Conservation (phyloP, 768 basidiomycete species). For the Sarcodon sp. region DNA sequence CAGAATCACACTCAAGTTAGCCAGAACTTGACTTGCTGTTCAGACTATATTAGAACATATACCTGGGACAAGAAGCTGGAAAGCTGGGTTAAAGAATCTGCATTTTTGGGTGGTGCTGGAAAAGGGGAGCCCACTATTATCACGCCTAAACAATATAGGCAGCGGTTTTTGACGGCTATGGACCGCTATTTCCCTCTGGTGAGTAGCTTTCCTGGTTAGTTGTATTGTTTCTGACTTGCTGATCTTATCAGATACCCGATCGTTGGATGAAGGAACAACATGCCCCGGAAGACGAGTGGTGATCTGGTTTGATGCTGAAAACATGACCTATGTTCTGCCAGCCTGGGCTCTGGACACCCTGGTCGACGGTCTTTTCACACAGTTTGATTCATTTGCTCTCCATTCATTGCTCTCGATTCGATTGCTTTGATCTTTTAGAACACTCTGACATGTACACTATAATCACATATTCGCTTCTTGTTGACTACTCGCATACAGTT, state of each 20-base stretch:
- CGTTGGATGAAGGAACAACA: conserved; percentile 87
- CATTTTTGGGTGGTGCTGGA: conserved; percentile 72
- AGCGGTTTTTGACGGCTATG: conserved; percentile 79
- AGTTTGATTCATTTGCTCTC: background rate
- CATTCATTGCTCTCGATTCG: too few species aligned
- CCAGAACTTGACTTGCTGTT: background rate
- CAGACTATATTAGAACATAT: conserved; percentile 91
- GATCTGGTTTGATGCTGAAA: background rate
- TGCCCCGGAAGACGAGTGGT: conserved; percentile 55
- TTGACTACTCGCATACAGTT: too few species aligned
- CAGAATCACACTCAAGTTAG: background rate
- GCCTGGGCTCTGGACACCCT: background rate
- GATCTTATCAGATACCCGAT: conserved; percentile 56
- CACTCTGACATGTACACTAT: too few species aligned
- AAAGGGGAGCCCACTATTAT: conserved; percentile 94
- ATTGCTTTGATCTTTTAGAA: too few species aligned
- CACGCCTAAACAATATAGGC: conserved; percentile 89
- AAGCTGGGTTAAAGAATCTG: conserved; percentile 95
- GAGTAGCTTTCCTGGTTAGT: conserved; percentile 12
- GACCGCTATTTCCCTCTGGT: conserved; percentile 84
- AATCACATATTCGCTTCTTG: too few species aligned
- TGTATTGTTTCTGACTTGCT: conserved; percentile 1
- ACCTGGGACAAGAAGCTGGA: conserved; percentile 99
- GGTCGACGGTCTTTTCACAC: background rate
- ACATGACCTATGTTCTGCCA: background rate